phyloP scores from a whole-genome alignment of 2,329 filamentous ascomycete species.

The Lasiodiplodia hormozganensis region DNA sequence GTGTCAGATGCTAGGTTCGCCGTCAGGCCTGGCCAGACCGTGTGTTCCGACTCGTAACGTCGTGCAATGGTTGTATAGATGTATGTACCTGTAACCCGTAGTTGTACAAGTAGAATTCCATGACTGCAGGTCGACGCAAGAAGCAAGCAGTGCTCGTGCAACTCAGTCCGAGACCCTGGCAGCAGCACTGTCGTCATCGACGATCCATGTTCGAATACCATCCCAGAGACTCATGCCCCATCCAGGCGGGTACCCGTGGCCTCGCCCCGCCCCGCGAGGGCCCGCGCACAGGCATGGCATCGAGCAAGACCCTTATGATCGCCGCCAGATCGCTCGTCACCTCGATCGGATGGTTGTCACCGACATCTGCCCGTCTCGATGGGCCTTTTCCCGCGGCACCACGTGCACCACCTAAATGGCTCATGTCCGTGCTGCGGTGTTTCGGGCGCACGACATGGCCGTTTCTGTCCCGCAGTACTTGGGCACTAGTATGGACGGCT shows the following conservation, averaged over 20 bases:
- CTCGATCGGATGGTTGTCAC: slow-evolving; percentile 3
- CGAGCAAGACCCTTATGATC: slow-evolving; percentile 24
- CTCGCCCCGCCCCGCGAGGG: slow-evolving; percentile 5
- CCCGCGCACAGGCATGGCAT: slow-evolving; percentile 19
- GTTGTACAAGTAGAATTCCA: slow-evolving; percentile 7
- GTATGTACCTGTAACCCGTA: slow-evolving; percentile 9
- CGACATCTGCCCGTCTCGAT: background rate
- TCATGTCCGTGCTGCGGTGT: slow-evolving; percentile 9
- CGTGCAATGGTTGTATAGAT: background rate
- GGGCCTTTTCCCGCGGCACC: slow-evolving; percentile 6
- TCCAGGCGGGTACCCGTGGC: background rate
- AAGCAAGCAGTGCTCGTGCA: background rate
- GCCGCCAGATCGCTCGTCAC: slow-evolving; percentile 13
- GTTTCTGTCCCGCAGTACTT: slow-evolving; percentile 10
- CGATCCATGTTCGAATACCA: slow-evolving; percentile 12
- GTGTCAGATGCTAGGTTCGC: background rate
- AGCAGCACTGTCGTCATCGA: slow-evolving; percentile 11
- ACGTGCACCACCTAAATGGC: slow-evolving; percentile 17
- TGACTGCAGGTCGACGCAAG: slow-evolving; percentile 1
- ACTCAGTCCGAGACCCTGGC: background rate
- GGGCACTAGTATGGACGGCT: background rate
- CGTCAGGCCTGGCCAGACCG: background rate
- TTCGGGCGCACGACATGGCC: background rate
- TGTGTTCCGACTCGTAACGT: background rate
- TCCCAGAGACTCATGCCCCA: background rate